Percentiles rank a stretch among this genome's conserved stretches.
Evolutionary conservation across 352 stramenopile species (phyloP).

Genomic region (Phytophthora macrochlamydospora): DNA sequence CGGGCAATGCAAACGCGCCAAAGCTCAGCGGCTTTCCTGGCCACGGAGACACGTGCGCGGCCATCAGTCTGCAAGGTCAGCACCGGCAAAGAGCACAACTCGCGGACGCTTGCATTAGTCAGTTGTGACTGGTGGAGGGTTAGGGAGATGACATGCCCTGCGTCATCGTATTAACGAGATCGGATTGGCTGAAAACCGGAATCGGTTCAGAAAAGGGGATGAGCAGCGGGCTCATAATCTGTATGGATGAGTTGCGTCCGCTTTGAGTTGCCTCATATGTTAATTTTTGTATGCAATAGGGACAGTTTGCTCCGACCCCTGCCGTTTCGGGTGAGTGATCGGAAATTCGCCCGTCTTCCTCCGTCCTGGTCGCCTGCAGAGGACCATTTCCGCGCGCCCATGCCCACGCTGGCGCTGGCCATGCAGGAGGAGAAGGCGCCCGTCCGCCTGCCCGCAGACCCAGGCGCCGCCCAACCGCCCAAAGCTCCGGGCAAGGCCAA

Average conservation of each 20-base stretch:
- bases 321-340: neutral
- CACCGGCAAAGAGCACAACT: no score
- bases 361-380: neutral
- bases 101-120: no score
- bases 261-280: neutral
- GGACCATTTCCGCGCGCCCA: neutral
- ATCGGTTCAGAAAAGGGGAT: neutral
- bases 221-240: neutral
- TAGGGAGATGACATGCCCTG: no score
- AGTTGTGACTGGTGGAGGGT: no score
- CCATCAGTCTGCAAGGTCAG: no score
- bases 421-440: constrained; percentile 17
- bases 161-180: no score
- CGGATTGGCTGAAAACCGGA: neutral
- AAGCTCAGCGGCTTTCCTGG: no score
- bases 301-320: no score
- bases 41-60: no score
- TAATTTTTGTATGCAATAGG: neutral
- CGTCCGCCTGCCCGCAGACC: neutral
- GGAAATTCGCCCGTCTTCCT: neutral
- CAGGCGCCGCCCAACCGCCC: neutral
- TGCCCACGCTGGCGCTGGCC: constrained; percentile 27
- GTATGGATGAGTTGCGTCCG: neutral
- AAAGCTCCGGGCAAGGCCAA: neutral
- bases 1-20: no score